phyloP scores from a whole-genome alignment of 1,284 basidiomycete species.

The Ceratobasidium sp. region DNA sequence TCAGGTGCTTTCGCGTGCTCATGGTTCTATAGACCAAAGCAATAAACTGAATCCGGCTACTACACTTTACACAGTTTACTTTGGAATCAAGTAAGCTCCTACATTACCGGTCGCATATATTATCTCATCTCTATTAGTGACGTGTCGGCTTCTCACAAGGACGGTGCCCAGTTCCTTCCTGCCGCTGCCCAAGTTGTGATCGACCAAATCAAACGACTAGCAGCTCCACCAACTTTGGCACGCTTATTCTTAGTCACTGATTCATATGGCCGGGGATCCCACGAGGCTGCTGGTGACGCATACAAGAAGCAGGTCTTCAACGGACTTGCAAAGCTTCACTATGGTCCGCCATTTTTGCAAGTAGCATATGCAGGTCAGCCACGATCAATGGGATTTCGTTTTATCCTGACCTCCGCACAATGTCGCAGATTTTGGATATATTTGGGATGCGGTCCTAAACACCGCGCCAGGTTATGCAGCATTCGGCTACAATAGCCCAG shows the following conservation, averaged over 20 bases:
- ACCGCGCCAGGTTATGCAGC: constrained; percentile 58
- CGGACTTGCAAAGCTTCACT: constrained; percentile 53
- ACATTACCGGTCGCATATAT: neutral
- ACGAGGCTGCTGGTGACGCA: constrained; percentile 57
- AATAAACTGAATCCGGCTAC: constrained; percentile 54
- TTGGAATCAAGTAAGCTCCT: constrained; percentile 56
- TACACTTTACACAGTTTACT: constrained; percentile 58
- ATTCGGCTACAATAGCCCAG: constrained; percentile 61
- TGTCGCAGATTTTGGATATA: constrained; percentile 55
- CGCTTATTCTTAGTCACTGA: constrained; percentile 62
- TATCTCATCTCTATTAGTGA: constrained; percentile 50
- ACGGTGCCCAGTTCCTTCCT: constrained; percentile 56
- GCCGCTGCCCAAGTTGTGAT: constrained; percentile 56
- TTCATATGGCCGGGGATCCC: constrained; percentile 60
- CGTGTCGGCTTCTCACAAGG: constrained; percentile 53
- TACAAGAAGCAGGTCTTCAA: constrained; percentile 60
- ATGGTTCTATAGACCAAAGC: constrained; percentile 53
- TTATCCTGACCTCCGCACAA: neutral
- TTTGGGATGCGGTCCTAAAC: constrained; percentile 62
- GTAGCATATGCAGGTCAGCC: constrained; percentile 58
- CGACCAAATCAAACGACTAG: constrained; percentile 56
- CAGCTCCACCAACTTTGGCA: constrained; percentile 59
- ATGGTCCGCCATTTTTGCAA: constrained; percentile 53
- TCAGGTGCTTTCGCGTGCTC: constrained; percentile 47
- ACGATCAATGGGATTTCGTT: neutral